Percentiles rank a stretch among this genome's conserved stretches.
These are phyloP conservation scores for Eucalyptus marginata DNA, from an alignment of 345 rosid species.

Conservation along the genomic window DNA sequence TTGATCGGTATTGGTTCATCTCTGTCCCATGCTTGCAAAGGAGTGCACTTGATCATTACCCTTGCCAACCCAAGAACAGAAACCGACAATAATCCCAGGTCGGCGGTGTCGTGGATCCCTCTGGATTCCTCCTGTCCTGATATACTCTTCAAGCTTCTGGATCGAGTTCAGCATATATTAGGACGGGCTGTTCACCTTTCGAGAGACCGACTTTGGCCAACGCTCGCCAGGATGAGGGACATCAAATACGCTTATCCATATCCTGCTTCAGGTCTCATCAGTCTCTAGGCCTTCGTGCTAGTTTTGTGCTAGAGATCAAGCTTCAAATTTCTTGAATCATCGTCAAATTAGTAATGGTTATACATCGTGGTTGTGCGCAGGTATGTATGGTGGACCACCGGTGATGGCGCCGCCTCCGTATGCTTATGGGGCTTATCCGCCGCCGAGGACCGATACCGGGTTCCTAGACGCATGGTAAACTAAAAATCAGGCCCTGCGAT, in stretches of 20 bases:
- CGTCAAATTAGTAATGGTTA: neutral
- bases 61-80: neutral
- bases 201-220: neutral
- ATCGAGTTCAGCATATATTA: neutral
- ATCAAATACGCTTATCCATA: conserved; percentile 41
- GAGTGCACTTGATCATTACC: neutral
- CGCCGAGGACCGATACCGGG: conserved; percentile 17
- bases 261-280: conserved; percentile 31
- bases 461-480: conserved; percentile 44
- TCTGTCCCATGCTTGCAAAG: neutral
- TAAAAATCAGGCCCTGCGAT: neutral
- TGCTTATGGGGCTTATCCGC: conserved; percentile 14
- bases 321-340: neutral
- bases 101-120: neutral
- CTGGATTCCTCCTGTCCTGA: neutral
- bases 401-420: conserved; percentile 55
- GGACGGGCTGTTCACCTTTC: neutral
- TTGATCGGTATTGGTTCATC: neutral
- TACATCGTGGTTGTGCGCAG: neutral
- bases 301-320: neutral
- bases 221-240: neutral
- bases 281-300: neutral
- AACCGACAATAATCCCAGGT: neutral
- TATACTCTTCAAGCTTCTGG: neutral
- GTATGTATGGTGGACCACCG: conserved; percentile 23